phyloP scores from a whole-genome alignment of 306 rosid species.

The Ochetophila trinervis region DNA sequence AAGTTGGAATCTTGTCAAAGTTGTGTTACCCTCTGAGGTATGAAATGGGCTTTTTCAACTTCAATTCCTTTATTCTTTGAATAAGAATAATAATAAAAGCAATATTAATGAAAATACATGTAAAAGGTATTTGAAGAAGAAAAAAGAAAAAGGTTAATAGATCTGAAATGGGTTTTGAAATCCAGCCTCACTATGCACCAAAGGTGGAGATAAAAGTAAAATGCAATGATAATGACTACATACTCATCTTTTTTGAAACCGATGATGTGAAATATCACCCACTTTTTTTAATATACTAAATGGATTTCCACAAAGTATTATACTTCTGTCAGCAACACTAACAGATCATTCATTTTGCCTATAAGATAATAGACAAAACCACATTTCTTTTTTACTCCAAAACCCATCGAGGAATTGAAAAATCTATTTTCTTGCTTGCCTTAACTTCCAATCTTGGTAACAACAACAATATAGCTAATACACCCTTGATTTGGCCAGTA shows the following conservation, averaged over 20 bases:
- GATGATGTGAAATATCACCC: slow-evolving; percentile 30
- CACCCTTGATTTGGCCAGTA: neutral
- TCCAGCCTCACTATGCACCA: slow-evolving; percentile 4
- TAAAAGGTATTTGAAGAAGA: neutral
- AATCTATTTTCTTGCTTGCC: slow-evolving; percentile 4
- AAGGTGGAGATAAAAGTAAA: slow-evolving; percentile 16
- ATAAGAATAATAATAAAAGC: neutral
- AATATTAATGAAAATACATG: neutral
- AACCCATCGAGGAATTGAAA: slow-evolving; percentile 2
- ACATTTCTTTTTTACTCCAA: slow-evolving; percentile 3
- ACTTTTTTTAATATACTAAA: slow-evolving; percentile 1
- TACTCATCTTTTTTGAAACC: neutral
- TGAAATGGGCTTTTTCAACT: too few species aligned
- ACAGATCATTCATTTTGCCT: slow-evolving; percentile 12
- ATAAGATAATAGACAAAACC: neutral
- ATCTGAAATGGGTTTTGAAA: slow-evolving; percentile 16
- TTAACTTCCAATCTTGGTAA: neutral
- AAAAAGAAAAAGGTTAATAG: neutral
- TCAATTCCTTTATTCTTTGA: too few species aligned
- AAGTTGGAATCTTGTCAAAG: slow-evolving; percentile 1
- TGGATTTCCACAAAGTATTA: slow-evolving; percentile 3
- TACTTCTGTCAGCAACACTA: slow-evolving; percentile 15
- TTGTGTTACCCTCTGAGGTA: too few species aligned
- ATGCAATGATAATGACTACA: slow-evolving; percentile 15
- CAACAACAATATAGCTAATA: neutral